Percentiles rank a stretch among this genome's conserved stretches.
phyloP scores from a whole-genome alignment of 73 alveolate species.

The Paramecium pentaurelia region DNA sequence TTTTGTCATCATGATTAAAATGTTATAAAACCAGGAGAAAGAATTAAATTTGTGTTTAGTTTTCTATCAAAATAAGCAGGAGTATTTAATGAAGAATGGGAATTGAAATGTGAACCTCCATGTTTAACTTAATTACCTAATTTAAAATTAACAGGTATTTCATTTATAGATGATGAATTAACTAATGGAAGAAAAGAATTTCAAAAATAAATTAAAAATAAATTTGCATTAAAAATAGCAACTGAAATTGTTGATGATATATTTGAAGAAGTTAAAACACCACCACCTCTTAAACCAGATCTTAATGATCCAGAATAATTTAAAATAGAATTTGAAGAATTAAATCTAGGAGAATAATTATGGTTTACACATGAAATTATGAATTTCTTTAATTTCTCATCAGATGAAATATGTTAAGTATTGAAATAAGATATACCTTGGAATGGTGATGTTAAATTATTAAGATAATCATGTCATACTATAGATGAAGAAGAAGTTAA shows the following conservation, averaged over 20 bases:
- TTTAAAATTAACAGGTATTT: constrained; percentile 74
- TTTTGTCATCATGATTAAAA: constrained; percentile 74
- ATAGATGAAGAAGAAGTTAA: constrained; percentile 65
- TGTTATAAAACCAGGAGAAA: constrained; percentile 76
- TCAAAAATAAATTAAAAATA: constrained; percentile 3
- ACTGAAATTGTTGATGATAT: constrained; percentile 68
- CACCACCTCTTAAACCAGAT: constrained; percentile 77
- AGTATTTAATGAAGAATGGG: constrained; percentile 83
- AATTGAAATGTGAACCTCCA: constrained; percentile 76
- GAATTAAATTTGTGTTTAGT: constrained; percentile 72
- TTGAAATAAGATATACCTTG: constrained; percentile 54
- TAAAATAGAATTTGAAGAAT: constrained; percentile 69
- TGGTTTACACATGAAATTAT: constrained; percentile 62
- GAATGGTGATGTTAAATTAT: constrained; percentile 73
- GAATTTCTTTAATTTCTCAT: constrained; percentile 42
- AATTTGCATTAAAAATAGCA: constrained; percentile 25
- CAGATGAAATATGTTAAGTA: constrained; percentile 5
- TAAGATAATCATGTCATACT: constrained; percentile 52
- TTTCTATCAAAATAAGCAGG: constrained; percentile 77
- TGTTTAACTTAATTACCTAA: constrained; percentile 63
- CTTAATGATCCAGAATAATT: constrained; percentile 67
- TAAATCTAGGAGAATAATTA: constrained; percentile 64
- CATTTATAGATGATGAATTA: constrained; percentile 67
- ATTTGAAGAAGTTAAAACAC: constrained; percentile 69
- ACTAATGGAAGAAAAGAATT: constrained; percentile 61